A percentile compares a stretch with the other conserved stretches of the same genome.
These are phyloP conservation scores for Blastobotrys capitulatus DNA, from an alignment of 1,139 yeast genomes.

Conservation along the genomic window DNA sequence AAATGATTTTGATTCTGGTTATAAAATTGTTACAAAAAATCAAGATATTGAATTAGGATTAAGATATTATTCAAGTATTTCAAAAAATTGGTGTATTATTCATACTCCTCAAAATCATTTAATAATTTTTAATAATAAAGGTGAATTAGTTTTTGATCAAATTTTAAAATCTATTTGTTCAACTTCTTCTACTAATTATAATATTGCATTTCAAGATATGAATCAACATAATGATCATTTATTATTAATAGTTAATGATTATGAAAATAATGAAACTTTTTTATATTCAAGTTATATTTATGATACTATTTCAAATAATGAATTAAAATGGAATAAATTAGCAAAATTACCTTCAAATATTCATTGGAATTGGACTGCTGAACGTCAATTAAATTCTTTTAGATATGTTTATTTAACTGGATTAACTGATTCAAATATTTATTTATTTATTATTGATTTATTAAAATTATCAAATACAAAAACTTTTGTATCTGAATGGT, in stretches of 20 bases:
- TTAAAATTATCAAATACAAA: background rate
- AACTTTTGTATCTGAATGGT: background rate
- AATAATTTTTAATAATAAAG: background rate
- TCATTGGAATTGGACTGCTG: constrained; percentile 3
- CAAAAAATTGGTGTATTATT: background rate
- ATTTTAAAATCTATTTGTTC: background rate
- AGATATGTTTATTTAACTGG: constrained; percentile 1
- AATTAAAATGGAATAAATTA: background rate
- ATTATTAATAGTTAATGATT: background rate
- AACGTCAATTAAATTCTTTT: constrained; percentile 2
- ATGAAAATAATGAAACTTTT: background rate
- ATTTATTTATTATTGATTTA: background rate
- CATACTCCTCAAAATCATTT: background rate
- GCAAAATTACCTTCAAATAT: background rate
- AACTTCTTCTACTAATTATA: background rate
- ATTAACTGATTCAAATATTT: background rate
- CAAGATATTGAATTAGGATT: background rate
- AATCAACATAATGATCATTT: constrained; percentile 2
- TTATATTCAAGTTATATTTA: background rate
- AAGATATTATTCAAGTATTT: background rate
- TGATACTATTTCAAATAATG: background rate
- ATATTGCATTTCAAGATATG: background rate
- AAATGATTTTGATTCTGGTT: background rate
- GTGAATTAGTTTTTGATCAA: background rate
- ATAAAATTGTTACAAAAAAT: background rate